These are phyloP conservation scores for Eudorina sp. DNA, from an alignment of 139 green algal species.

Conservation along the genomic window DNA sequence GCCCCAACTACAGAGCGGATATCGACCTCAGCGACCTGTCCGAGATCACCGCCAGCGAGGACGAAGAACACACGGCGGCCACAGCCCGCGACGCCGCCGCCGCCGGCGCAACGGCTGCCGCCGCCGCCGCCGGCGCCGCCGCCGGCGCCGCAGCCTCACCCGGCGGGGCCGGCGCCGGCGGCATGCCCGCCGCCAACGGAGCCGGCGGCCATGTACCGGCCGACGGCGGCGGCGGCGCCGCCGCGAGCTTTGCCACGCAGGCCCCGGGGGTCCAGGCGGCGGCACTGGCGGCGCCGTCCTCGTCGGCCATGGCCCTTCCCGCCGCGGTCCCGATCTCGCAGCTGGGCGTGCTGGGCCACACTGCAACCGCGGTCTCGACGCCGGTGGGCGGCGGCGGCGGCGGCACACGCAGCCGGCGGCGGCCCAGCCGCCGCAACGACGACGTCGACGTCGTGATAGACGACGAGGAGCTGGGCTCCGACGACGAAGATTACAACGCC, in stretches of 20 bases:
- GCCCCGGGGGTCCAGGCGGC: too few species aligned
- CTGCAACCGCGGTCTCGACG: neutral
- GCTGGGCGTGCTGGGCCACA: too few species aligned
- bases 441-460: neutral
- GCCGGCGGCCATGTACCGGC: neutral
- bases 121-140: neutral
- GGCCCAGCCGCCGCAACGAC: neutral
- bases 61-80: neutral
- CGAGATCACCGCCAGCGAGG: neutral
- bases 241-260: neutral
- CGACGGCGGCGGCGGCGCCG: neutral
- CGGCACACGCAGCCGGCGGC: neutral
- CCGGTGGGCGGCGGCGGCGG: neutral
- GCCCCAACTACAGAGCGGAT: constrained; percentile 9
- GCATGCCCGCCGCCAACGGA: neutral
- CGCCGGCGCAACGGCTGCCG: too few species aligned
- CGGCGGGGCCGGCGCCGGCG: neutral
- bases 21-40: constrained; percentile 6
- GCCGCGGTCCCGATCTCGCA: too few species aligned
- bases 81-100: neutral
- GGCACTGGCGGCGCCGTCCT: too few species aligned
- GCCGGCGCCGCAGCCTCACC: neutral
- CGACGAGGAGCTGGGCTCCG: neutral
- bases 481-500: constrained; percentile 25
- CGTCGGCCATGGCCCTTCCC: too few species aligned